Conservation (phyloP, 2,329 filamentous ascomycete genomes). For the Orbilia ellipsospora region DNA sequence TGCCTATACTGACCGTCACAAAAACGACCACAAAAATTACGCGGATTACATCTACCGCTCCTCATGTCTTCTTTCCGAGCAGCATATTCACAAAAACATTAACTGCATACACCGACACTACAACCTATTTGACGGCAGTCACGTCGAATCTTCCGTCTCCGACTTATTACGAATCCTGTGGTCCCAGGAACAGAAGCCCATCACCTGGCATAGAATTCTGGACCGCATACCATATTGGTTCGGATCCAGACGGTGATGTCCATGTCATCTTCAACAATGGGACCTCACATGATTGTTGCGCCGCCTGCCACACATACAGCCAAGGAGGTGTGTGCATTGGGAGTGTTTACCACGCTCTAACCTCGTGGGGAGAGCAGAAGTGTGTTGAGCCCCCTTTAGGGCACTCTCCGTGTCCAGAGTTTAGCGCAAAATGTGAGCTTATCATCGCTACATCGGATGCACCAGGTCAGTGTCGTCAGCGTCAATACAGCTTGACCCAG, state of each 20-base stretch:
- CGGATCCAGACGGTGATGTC: neutral
- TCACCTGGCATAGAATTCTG: neutral
- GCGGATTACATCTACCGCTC: neutral
- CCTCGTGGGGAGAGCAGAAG: slow-evolving; percentile 7
- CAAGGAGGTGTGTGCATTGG: slow-evolving; percentile 15
- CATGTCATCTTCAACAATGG: neutral
- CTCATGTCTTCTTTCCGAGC: slow-evolving; percentile 5
- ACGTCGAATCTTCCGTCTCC: slow-evolving; percentile 7
- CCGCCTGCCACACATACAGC: slow-evolving; percentile 5
- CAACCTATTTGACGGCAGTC: slow-evolving; percentile 12
- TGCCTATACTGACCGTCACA: neutral
- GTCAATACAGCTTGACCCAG: slow-evolving; percentile 6
- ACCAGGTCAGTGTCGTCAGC: neutral
- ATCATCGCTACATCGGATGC: slow-evolving; percentile 7
- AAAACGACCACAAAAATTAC: slow-evolving; percentile 1
- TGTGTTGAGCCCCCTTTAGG: neutral
- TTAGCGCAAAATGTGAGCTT: slow-evolving; percentile 10
- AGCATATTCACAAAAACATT: slow-evolving; percentile 1
- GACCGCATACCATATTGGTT: neutral
- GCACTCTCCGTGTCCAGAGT: neutral
- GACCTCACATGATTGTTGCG: slow-evolving; percentile 26
- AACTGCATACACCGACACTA: slow-evolving; percentile 16
- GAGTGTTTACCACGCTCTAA: slow-evolving; percentile 8
- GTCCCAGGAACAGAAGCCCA: slow-evolving; percentile 4
- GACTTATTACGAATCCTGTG: slow-evolving; percentile 17